phyloP scores from a whole-genome alignment of 257 asterid genomes.

The Nicotiana tabacum region DNA sequence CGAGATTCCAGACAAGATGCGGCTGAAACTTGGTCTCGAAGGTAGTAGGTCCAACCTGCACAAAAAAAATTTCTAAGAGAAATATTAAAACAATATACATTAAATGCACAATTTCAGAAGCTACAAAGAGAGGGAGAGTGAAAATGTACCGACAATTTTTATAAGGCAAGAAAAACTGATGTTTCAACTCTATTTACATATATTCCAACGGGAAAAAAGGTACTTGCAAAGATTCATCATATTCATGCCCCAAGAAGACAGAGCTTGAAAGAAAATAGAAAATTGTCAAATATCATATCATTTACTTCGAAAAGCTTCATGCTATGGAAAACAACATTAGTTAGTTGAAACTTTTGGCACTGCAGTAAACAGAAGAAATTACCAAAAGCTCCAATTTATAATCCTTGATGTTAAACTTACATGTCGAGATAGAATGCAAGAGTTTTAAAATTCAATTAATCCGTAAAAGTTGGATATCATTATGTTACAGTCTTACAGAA shows the following conservation, averaged over 20 bases:
- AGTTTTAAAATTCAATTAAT: neutral
- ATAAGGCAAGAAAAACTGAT: neutral
- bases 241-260: neutral
- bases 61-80: neutral
- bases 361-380: neutral
- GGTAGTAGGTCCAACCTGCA: conserved; percentile 84
- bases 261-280: neutral
- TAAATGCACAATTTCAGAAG: neutral
- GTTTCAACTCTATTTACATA: neutral
- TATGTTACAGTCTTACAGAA: neutral
- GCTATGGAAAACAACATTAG: neutral
- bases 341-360: neutral
- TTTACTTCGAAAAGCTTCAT: neutral
- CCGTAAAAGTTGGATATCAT: neutral
- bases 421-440: neutral
- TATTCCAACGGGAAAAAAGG: neutral
- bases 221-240: neutral
- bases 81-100: neutral
- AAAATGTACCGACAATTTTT: neutral
- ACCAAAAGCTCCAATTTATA: neutral
- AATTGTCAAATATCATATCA: neutral
- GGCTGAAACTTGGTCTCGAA: conserved; percentile 72
- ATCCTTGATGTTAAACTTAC: neutral
- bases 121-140: neutral
- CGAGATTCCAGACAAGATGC: conserved; percentile 84